Conservation (phyloP, 805 yeast genomes). For the Candida railenensis region DNA sequence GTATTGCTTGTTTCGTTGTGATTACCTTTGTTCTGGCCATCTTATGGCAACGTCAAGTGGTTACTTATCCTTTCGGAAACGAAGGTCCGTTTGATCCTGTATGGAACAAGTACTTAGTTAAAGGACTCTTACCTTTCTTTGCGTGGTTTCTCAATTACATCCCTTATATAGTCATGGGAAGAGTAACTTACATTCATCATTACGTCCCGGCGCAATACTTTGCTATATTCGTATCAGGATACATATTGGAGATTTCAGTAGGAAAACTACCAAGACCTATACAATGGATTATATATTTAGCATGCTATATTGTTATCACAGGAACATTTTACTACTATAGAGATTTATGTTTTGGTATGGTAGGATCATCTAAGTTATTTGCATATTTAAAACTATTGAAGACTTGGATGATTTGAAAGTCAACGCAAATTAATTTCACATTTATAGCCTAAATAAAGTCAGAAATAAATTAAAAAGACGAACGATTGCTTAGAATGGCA, state of each 20-base stretch:
- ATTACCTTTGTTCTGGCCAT: constrained; percentile 17
- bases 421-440: no score
- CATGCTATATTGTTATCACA: constrained; percentile 49
- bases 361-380: constrained; percentile 28
- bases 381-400: constrained; percentile 29
- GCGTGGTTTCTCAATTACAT: constrained; percentile 42
- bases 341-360: constrained; percentile 82
- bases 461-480: no score
- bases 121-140: constrained; percentile 34
- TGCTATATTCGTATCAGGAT: constrained; percentile 74
- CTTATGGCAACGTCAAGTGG: constrained; percentile 34
- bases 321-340: constrained; percentile 60
- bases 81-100: constrained; percentile 19
- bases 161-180: constrained; percentile 42
- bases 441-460: no score
- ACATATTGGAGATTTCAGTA: constrained; percentile 47
- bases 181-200: constrained; percentile 45
- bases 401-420: constrained; percentile 17
- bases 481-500: no score
- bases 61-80: constrained; percentile 10
- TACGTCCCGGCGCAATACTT: constrained; percentile 45
- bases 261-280: constrained; percentile 14
- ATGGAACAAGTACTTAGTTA: constrained; percentile 28
- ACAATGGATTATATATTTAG: constrained; percentile 33
- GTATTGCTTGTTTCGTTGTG: constrained; percentile 20